phyloP scores from a whole-genome alignment of 345 rosid species.

The Fremontodendron californicum region DNA sequence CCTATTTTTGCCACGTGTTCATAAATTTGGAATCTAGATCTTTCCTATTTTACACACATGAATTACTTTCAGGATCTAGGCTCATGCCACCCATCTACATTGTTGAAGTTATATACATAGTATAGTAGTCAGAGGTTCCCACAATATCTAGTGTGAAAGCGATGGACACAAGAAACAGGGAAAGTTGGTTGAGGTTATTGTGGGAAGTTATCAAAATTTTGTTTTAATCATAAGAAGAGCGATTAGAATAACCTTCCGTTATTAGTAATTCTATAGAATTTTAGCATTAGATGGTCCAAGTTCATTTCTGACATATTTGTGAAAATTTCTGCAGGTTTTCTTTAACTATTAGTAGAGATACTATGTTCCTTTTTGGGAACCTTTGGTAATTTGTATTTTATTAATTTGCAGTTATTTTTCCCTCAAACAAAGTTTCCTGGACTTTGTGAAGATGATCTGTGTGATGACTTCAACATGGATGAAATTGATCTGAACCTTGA shows the following conservation, averaged over 20 bases:
- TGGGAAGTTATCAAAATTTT: background rate
- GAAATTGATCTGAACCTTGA: constrained; percentile 82
- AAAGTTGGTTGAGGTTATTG: background rate
- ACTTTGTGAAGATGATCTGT: constrained; percentile 51
- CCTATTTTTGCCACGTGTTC: background rate
- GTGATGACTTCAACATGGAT: constrained; percentile 66
- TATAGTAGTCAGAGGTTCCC: too few relatives aligned
- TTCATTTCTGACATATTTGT: constrained; percentile 6
- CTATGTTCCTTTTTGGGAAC: background rate
- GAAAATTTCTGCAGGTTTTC: background rate
- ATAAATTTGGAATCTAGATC: background rate
- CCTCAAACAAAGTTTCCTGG: constrained; percentile 41
- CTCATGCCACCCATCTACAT: background rate
- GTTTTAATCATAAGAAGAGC: background rate
- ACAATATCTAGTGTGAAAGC: background rate
- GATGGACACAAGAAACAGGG: background rate
- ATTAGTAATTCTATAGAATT: background rate
- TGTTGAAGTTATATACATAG: too few relatives aligned
- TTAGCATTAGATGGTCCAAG: background rate
- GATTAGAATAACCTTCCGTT: background rate
- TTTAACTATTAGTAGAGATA: background rate
- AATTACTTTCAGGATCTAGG: constrained; percentile 4
- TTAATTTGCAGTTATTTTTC: constrained; percentile 40
- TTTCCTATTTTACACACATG: background rate
- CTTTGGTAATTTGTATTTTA: background rate